Base-by-base conservation (phyloP, 768 basidiomycete species). In the Trichaptum fuscoviolaceum region DNA sequence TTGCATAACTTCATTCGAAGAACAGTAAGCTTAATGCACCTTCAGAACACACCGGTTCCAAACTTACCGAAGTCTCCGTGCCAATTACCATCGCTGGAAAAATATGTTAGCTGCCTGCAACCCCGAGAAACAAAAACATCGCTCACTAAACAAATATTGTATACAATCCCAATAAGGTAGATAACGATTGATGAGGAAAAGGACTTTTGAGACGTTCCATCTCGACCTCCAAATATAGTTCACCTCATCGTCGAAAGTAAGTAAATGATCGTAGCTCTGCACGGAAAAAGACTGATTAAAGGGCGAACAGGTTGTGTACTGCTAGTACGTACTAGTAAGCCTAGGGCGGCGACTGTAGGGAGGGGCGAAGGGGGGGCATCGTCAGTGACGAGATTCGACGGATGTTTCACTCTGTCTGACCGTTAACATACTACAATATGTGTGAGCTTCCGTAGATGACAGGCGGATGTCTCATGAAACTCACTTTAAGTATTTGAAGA, bases 101-200 rank as follows among this genome's bases (percentile, higher is more conserved):
- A 52, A 52, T 15, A 17, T 52, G 15, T 52, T 20, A 52, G 20
- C 20, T 20, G 20, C 42, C 20, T 3, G 12, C 20, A 52, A 52
- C 42, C 15, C 15, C 5, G 15, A 15, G 15, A 15, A 15, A 20
- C 42, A 52, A 12, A 12, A 52, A 52, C 15, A 15, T 15, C 42
- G 20, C 42, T 52, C 42, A 52, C 42, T 52, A 12, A 15, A 52
- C 12, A 20, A 15, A 52, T 52, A 52, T 52, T 52, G 42, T 15
- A 52, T 52, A 52, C 12, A 12, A 52, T 52, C 42, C 42, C 42
- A 52, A 12, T 52, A 52, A 52, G 42, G 42, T 52, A 66, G 5
- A 63, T 79, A 79, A 18, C 77, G 77, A 64, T 76, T 73, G 30
- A 77, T 66, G 35, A 79, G 58, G 68, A 78, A 78, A 20, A 79